Percentiles rank a stretch among this genome's conserved stretches.
Conservation (phyloP, 257 asterid species). For the Plantago elongata region DNA sequence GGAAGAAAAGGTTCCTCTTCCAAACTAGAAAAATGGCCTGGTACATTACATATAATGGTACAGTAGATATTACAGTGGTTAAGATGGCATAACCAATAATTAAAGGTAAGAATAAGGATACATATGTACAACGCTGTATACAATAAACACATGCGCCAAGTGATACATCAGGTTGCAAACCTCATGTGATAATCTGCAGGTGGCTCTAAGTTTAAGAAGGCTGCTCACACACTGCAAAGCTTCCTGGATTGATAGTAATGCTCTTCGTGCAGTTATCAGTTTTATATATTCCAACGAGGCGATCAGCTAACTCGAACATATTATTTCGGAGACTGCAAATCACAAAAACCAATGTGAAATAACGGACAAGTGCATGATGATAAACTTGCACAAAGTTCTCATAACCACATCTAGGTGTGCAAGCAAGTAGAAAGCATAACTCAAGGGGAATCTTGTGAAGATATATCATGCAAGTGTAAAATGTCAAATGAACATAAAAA, state of each 20-base stretch:
- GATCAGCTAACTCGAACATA: slow-evolving; percentile 94
- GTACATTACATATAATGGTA: not conserved
- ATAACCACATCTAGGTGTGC: too few relatives aligned
- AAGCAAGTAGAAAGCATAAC: too few relatives aligned
- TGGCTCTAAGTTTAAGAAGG: slow-evolving; percentile 28
- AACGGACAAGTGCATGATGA: not conserved
- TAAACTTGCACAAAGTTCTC: not conserved
- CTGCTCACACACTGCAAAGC: slow-evolving; percentile 78
- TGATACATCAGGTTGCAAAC: not conserved
- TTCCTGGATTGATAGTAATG: slow-evolving; percentile 85
- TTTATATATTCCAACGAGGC: slow-evolving; percentile 89
- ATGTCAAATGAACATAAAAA: too few relatives aligned
- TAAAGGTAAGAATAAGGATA: not conserved
- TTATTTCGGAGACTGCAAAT: slow-evolving; percentile 79
- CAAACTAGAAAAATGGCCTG: not conserved
- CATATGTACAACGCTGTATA: not conserved
- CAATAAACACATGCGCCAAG: too few relatives aligned
- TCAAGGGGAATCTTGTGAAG: too few relatives aligned
- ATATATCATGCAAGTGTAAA: too few relatives aligned
- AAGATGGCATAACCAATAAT: slow-evolving; percentile 1
- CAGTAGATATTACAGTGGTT: not conserved
- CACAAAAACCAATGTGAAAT: not conserved
- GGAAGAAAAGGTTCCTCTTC: not conserved
- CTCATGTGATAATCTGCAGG: not conserved
- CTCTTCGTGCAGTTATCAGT: slow-evolving; percentile 99